Evolutionary conservation across 2,329 filamentous ascomycete genomes (phyloP).

Genomic region (Xylariaceae sp.): DNA sequence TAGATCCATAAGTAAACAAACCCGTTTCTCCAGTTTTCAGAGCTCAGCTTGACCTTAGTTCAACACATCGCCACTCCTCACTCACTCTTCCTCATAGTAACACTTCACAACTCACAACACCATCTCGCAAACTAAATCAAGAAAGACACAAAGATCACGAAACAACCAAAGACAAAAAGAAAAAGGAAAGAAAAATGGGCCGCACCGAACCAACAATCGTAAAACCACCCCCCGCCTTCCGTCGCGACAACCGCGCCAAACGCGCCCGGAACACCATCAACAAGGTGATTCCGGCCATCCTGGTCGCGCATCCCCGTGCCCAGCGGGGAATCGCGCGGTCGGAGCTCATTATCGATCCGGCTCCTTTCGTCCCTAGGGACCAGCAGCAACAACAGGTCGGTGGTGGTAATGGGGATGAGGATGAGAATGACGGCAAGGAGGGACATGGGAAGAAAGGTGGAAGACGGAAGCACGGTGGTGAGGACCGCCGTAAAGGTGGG

Average conservation of each 20-base stretch:
- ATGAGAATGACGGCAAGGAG: not conserved
- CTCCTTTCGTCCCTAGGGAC: too few relatives aligned
- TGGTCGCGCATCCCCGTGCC: slow-evolving; percentile 49
- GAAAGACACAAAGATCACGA: not conserved
- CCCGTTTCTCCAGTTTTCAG: too few relatives aligned
- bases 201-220: slow-evolving; percentile 30
- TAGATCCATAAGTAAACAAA: too few relatives aligned
- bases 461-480: not conserved
- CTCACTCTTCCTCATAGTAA: too few relatives aligned
- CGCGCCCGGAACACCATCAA: slow-evolving; percentile 54
- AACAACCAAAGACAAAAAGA: not conserved
- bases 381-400: too few relatives aligned
- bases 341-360: slow-evolving; percentile 40
- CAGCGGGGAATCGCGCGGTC: slow-evolving; percentile 48
- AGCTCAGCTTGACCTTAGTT: too few relatives aligned
- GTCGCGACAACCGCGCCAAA: slow-evolving; percentile 42
- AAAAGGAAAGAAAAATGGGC: too few relatives aligned
- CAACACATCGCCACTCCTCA: too few relatives aligned
- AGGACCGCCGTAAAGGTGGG: not conserved
- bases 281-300: slow-evolving; percentile 52
- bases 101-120: too few relatives aligned
- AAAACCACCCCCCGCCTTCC: slow-evolving; percentile 29
- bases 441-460: not conserved
- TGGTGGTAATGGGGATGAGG: not conserved
- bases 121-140: too few relatives aligned